These are phyloP conservation scores for Candida dubliniensis DNA, from an alignment of 1,139 yeast species.

Conservation along the genomic window DNA sequence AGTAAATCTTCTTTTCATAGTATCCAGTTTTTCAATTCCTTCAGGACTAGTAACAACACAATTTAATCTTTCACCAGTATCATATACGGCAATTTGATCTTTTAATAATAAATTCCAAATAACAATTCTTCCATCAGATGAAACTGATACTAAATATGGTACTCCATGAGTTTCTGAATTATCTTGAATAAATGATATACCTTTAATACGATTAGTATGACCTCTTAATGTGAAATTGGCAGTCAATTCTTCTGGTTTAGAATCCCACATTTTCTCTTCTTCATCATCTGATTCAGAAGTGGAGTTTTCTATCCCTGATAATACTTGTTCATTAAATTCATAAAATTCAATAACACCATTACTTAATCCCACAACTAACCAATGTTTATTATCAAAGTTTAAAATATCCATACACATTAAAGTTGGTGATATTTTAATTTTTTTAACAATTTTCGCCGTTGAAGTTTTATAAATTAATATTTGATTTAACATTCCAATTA, in stretches of 20 bases:
- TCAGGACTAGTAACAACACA: constrained; percentile 83
- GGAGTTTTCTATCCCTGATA: background rate
- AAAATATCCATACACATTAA: constrained; percentile 68
- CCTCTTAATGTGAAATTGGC: constrained; percentile 68
- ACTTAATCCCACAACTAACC: constrained; percentile 65
- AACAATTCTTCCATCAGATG: constrained; percentile 91
- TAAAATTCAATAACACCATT: constrained; percentile 72
- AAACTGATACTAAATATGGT: constrained; percentile 70
- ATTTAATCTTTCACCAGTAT: constrained; percentile 89
- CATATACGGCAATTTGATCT: constrained; percentile 88
- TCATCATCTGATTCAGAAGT: background rate
- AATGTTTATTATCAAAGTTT: constrained; percentile 47
- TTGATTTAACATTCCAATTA: constrained; percentile 71
- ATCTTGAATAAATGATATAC: constrained; percentile 55
- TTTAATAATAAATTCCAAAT: constrained; percentile 74
- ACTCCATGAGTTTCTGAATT: constrained; percentile 30
- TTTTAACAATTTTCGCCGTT: constrained; percentile 57
- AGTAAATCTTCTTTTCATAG: constrained; percentile 66
- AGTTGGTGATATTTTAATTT: constrained; percentile 51
- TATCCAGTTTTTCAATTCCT: constrained; percentile 65
- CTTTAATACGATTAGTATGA: constrained; percentile 85
- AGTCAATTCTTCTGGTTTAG: constrained; percentile 30
- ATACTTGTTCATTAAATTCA: constrained; percentile 14
- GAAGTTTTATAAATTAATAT: constrained; percentile 66
- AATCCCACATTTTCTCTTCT: constrained; percentile 28